Evolutionary conservation across 768 basidiomycete genomes (phyloP).

Genomic region (Brasilioporus rufonigricans): DNA sequence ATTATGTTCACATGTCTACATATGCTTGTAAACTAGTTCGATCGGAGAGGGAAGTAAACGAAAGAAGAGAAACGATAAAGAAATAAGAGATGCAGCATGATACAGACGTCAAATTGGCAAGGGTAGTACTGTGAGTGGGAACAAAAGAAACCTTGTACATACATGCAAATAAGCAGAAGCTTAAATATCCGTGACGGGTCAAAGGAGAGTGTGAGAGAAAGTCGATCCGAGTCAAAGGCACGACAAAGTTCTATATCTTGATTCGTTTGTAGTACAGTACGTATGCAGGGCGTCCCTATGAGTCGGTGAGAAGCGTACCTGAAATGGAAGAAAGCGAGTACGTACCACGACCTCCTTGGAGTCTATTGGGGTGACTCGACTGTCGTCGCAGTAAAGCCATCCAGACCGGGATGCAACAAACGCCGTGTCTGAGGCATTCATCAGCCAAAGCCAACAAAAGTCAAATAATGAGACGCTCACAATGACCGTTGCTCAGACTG

Average conservation of each 20-base stretch:
- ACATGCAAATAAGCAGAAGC: slow-evolving; percentile 25
- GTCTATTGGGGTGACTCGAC: slow-evolving; percentile 72
- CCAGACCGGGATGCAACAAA: slow-evolving; percentile 82
- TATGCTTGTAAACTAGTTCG: slow-evolving; percentile 29
- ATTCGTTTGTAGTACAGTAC: slow-evolving; percentile 79
- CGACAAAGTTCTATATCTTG: slow-evolving; percentile 17
- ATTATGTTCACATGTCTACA: slow-evolving; percentile 29
- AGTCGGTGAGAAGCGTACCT: slow-evolving; percentile 21
- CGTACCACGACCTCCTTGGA: slow-evolving; percentile 82
- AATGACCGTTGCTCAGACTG: slow-evolving; percentile 92
- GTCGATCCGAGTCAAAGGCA: neutral
- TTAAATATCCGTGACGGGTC: slow-evolving; percentile 18
- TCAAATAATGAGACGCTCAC: slow-evolving; percentile 47
- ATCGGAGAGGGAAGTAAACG: neutral
- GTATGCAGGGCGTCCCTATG: slow-evolving; percentile 66
- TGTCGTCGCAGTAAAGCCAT: slow-evolving; percentile 95
- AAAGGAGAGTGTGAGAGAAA: neutral
- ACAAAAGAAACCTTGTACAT: slow-evolving; percentile 10
- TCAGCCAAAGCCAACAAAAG: neutral
- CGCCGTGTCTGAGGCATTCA: slow-evolving; percentile 70
- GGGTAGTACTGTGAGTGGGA: slow-evolving; percentile 15
- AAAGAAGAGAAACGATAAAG: neutral
- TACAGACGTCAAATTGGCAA: slow-evolving; percentile 13
- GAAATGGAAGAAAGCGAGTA: slow-evolving; percentile 11
- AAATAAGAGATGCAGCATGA: slow-evolving; percentile 20